phyloP scores from a whole-genome alignment of 208 protist species.

The Crithidia sp. region DNA sequence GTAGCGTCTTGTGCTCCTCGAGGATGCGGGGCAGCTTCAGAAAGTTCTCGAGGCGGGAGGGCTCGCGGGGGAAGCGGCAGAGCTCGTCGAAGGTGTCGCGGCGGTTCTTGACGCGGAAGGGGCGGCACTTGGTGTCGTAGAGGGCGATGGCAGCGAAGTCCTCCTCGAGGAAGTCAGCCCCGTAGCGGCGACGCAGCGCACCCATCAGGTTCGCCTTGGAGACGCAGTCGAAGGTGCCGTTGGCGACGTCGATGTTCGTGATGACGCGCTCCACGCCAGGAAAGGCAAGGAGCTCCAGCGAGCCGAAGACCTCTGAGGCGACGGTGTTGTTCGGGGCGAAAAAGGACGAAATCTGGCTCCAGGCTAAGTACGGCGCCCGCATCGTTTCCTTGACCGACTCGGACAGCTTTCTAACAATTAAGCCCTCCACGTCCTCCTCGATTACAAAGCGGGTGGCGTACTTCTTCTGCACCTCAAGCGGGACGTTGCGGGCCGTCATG shows the following conservation, averaged over 20 bases:
- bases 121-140: constrained; percentile 39
- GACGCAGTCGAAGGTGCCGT: constrained; percentile 73
- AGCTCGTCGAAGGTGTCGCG: constrained; percentile 40
- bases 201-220: constrained; percentile 56
- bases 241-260: constrained; percentile 71
- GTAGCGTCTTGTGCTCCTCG: constrained; percentile 31
- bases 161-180: constrained; percentile 38
- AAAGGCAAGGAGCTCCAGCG: constrained; percentile 85
- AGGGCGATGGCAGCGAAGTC: constrained; percentile 46
- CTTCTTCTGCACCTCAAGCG: constrained; percentile 43
- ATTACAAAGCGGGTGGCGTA: constrained; percentile 68
- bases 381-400: constrained; percentile 59
- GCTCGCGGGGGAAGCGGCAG: constrained; percentile 34
- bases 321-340: constrained; percentile 48
- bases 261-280: constrained; percentile 85
- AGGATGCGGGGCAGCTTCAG: constrained; percentile 31
- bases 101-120: constrained; percentile 40
- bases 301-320: constrained; percentile 79
- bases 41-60: constrained; percentile 31
- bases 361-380: constrained; percentile 86
- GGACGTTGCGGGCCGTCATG: constrained; percentile 22
- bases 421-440: constrained; percentile 80
- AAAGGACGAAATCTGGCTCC: constrained; percentile 87
- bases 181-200: constrained; percentile 34
- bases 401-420: constrained; percentile 69